Evolutionary conservation across 2,329 filamentous ascomycete species (phyloP).

Genomic region (Nemania bipapillata): DNA sequence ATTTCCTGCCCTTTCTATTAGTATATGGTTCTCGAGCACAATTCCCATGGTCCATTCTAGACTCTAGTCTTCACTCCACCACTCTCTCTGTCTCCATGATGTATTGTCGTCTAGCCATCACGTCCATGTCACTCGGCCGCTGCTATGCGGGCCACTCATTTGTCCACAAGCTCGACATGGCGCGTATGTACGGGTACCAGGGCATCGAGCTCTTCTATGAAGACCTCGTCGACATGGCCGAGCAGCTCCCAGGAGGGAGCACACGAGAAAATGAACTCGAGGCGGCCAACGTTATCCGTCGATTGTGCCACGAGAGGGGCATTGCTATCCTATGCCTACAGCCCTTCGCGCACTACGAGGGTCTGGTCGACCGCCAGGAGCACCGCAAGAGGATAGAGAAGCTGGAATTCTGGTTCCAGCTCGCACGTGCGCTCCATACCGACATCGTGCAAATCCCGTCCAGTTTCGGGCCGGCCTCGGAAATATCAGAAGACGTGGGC

Average conservation of each 20-base stretch:
- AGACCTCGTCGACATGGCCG: slow-evolving; percentile 73
- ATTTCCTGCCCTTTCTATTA: background rate
- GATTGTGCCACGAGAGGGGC: slow-evolving; percentile 65
- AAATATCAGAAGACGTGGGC: slow-evolving; percentile 60
- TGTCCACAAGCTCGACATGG: slow-evolving; percentile 73
- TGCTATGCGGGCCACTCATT: slow-evolving; percentile 75
- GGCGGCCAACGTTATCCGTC: slow-evolving; percentile 67
- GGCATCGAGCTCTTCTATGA: slow-evolving; percentile 83
- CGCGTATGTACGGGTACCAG: slow-evolving; percentile 70
- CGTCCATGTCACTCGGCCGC: slow-evolving; percentile 80
- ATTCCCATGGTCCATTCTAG: background rate
- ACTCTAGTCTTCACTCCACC: background rate
- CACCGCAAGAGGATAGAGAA: slow-evolving; percentile 69
- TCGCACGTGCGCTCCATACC: slow-evolving; percentile 72
- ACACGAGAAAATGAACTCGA: slow-evolving; percentile 61
- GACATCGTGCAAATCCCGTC: slow-evolving; percentile 80
- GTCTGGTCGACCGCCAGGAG: slow-evolving; percentile 69
- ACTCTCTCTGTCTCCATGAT: slow-evolving; percentile 50
- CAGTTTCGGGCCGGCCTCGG: slow-evolving; percentile 68
- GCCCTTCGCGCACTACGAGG: slow-evolving; percentile 83
- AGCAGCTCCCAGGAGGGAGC: slow-evolving; percentile 56
- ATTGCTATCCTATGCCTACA: slow-evolving; percentile 75
- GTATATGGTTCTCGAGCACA: background rate
- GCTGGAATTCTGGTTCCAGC: slow-evolving; percentile 74
- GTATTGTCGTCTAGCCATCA: slow-evolving; percentile 73